Base-by-base conservation (phyloP, 768 basidiomycete species). In the Russula foetens region DNA sequence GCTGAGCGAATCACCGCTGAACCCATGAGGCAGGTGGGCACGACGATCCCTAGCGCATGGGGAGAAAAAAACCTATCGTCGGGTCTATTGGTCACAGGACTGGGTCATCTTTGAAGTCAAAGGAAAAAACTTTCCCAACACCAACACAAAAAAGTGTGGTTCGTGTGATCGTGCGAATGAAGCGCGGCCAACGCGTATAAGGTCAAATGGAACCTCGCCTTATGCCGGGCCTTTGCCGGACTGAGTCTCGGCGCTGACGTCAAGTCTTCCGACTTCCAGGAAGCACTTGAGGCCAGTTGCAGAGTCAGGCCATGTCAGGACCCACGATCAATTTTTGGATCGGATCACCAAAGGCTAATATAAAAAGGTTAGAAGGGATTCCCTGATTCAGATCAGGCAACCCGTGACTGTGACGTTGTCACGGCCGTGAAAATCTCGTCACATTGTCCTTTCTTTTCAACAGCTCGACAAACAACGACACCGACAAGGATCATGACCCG, bases 321-420 rank as follows among this genome's bases (percentile, higher is more conserved):
- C 61, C 50, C 56, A 62, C 61, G 61, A 62, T 62, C 61, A 62
- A 58, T 58, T 62, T 62, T 62, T 53, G 61, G 61, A 62, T 62
- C 61, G 56, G 56, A 62, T 62, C 61, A 58, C 61, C 61, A 58
- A 62, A 58, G 61, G 60, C 50, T 61, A 61, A 61, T 61, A 57
- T 62, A 58, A 62, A 62, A 62, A 61, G 44, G 56, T 12, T 62
- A 43, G 53, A 56, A 43, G 45, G 58, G 17, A 45, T 26, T 35
- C n/a, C 55, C 35, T 46, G 60, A 12, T 35, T 62, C 51, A 47
- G 56, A 57, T 52, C 50, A 51, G 52, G 35, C 29, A 45, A 47
- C 46, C 26, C 15, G 58, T 49, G 38, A 63, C 59, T 15, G 2
- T 1, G 17, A 43, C 24, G 21, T 8, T 14, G 50, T 59, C 56